Percentiles rank a stretch among this genome's conserved stretches.
These are phyloP conservation scores for Heracleum sosnowskyi DNA, from an alignment of 129 eudicot species.

Conservation along the genomic window DNA sequence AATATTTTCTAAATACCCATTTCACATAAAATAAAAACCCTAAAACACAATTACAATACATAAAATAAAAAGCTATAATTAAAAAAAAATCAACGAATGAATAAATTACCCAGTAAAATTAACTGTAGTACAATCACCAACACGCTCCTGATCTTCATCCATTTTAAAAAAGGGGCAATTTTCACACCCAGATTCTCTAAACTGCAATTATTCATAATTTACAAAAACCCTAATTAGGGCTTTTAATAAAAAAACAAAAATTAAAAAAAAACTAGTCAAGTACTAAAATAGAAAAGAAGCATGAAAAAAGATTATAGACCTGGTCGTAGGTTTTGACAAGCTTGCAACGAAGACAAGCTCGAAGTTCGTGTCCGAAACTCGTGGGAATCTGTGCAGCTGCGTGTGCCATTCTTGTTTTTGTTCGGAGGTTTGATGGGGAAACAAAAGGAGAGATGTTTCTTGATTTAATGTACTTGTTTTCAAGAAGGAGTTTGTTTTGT, in stretches of 20 bases:
- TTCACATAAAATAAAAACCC: neutral
- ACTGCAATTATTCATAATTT: slow-evolving; percentile 26
- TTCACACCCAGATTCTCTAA: slow-evolving; percentile 84
- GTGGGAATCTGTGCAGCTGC: slow-evolving; percentile 87
- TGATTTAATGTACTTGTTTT: neutral
- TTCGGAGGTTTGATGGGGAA: neutral
- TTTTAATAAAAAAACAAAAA: neutral
- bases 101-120: slow-evolving; percentile 76
- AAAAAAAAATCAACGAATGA: neutral
- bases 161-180: slow-evolving; percentile 89
- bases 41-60: neutral
- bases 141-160: slow-evolving; percentile 85
- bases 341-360: slow-evolving; percentile 95
- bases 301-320: slow-evolving; percentile 29
- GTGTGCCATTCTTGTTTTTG: slow-evolving; percentile 3
- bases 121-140: slow-evolving; percentile 82
- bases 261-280: neutral
- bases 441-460: neutral
- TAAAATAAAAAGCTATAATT: neutral
- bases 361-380: slow-evolving; percentile 94
- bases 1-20: too few species aligned
- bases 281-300: neutral
- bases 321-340: slow-evolving; percentile 94
- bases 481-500: neutral
- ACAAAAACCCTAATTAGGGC: slow-evolving; percentile 8